Evolutionary conservation across 1,284 basidiomycete genomes (phyloP).

Genomic region (Irpex lacteus): DNA sequence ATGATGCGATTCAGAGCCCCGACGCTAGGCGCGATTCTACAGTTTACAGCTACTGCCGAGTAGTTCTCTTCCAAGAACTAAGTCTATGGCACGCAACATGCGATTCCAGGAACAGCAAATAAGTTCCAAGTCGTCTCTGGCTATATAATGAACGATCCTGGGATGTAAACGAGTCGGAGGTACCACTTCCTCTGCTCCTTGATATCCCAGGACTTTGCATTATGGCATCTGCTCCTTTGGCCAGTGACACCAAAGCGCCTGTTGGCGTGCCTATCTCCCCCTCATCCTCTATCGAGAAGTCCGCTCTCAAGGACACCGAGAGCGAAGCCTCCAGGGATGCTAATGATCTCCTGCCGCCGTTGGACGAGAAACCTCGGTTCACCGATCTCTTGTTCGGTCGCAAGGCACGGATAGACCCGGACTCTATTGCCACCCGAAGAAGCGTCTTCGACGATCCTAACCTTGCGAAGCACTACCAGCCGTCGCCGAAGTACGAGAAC

Average conservation of each 20-base stretch:
- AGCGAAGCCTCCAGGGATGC: conserved; percentile 1
- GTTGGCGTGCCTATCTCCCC: conserved; percentile 8
- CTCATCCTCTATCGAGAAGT: conserved; percentile 12
- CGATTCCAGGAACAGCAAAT: background rate
- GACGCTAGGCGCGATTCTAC: background rate
- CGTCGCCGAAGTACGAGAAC: conserved; percentile 55
- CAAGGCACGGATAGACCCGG: conserved; percentile 8
- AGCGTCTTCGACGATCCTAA: conserved; percentile 37
- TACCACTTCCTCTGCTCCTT: background rate
- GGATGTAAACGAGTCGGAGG: background rate
- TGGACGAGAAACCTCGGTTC: conserved; percentile 16
- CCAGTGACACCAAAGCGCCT: background rate
- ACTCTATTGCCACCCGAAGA: conserved; percentile 19
- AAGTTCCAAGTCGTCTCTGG: background rate
- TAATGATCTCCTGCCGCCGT: conserved; percentile 8
- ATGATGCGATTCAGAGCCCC: background rate
- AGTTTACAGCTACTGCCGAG: background rate
- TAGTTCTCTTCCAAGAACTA: background rate
- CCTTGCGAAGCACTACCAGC: conserved; percentile 47
- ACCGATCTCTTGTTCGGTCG: conserved; percentile 15
- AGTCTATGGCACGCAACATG: background rate
- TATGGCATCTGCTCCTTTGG: conserved; percentile 2
- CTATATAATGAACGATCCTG: background rate
- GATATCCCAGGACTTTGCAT: background rate
- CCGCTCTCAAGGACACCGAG: background rate